These are phyloP conservation scores for Sutorius eximius DNA, from an alignment of 1,284 basidiomycete genomes.

Conservation along the genomic window DNA sequence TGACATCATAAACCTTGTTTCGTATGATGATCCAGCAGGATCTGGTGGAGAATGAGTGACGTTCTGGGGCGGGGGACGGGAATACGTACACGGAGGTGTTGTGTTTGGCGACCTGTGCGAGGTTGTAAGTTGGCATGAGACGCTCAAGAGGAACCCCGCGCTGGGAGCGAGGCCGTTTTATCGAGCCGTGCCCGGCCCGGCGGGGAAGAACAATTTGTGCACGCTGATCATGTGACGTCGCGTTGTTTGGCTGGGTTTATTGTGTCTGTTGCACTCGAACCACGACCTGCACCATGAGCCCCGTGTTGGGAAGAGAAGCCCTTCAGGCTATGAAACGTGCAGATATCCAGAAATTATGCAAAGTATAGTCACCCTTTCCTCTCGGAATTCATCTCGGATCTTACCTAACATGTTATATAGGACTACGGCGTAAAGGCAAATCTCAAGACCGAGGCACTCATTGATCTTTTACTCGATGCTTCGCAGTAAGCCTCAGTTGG, in stretches of 20 bases:
- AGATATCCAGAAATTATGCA: constrained; percentile 76
- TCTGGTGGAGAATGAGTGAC: constrained; percentile 34
- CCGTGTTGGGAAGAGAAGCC: constrained; percentile 51
- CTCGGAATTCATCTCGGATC: constrained; percentile 15
- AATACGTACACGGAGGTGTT: constrained; percentile 48
- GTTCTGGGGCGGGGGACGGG: neutral
- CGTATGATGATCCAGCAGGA: constrained; percentile 91
- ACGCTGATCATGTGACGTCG: constrained; percentile 46
- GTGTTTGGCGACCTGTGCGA: constrained; percentile 52
- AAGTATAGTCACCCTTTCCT: constrained; percentile 43
- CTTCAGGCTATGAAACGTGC: constrained; percentile 64
- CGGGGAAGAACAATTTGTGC: neutral
- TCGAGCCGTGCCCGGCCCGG: neutral
- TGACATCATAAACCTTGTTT: constrained; percentile 79
- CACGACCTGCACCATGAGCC: constrained; percentile 46
- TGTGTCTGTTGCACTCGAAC: constrained; percentile 44
- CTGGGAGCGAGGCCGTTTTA: neutral
- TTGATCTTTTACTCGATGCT: constrained; percentile 67
- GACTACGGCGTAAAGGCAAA: constrained; percentile 77
- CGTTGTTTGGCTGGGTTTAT: constrained; percentile 50
- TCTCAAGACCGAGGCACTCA: constrained; percentile 73
- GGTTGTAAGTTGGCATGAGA: constrained; percentile 38
- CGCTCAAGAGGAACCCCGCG: neutral
- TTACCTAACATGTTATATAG: constrained; percentile 40
- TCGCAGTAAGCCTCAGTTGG: constrained; percentile 38